Base-by-base conservation (phyloP, 1,139 yeast species). In the Debaryomyces subglobosus region DNA sequence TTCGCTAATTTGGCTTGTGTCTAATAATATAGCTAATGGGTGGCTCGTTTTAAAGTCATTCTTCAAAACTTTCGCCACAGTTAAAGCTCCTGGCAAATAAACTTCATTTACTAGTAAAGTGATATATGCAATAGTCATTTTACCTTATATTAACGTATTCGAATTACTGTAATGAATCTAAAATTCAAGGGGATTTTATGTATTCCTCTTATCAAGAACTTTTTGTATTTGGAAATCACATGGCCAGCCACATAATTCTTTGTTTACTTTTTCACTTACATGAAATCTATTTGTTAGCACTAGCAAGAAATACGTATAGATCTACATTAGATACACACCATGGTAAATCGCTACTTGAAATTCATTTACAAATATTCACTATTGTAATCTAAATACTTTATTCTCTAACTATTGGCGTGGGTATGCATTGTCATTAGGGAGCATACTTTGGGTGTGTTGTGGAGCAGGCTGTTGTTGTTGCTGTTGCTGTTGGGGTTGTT, bases 41-140 rank as follows among this genome's bases (percentile, higher is more conserved):
- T 61, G 53, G 32, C 46, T 46, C 12, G 71, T 61, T 3, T 56
- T 46, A 39, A 56, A 56, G 24, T 55, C 53, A 6, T 29, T 40
- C 48, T 58, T 60, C 47, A 68, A 58, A 24, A 61, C 55, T 20
- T 57, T 53, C 5, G 63, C 72, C 37, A 68, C 58, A 9, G 65
- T 62, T 24, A 68, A 57, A 3, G 65, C 69, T n/a, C 73, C 73
- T 1, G 72, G 63, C 27, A 67, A 58, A 50, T 68, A 68, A 9
- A 64, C 53, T 48, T 67, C 68, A 46, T 59, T 59, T 25, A 69
- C 60, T 44, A 68, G 57, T 13, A 68, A 60, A n/a, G 73, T 68
- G 32, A 62, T 62, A 50, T 59, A 68, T 9, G 72, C 72, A 35
- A 53, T 48, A n/a, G 61, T 46, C 62, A 60, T 59, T 30, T 20